Evolutionary conservation across 1,284 basidiomycete genomes (phyloP).

Genomic region (Ustilago esculenta): DNA sequence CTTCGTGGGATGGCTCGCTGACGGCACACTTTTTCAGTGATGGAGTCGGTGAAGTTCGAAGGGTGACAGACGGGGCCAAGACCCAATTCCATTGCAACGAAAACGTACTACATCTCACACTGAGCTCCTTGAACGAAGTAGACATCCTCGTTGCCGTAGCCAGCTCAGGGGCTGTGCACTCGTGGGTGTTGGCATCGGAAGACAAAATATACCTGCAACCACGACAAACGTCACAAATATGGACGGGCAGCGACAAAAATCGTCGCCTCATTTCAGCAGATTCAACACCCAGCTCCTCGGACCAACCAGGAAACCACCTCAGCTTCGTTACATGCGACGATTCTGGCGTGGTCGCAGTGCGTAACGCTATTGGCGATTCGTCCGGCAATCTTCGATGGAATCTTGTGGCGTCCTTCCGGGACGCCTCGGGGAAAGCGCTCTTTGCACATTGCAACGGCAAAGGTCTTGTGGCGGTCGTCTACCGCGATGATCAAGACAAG

Average conservation of each 20-base stretch:
- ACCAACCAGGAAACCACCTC: neutral
- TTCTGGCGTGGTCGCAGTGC: slow-evolving; percentile 9
- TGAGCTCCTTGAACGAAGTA: neutral
- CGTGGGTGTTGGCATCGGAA: slow-evolving; percentile 10
- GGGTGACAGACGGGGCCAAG: slow-evolving; percentile 1
- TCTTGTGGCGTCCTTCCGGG: neutral
- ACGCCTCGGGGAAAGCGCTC: neutral
- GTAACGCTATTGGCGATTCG: neutral
- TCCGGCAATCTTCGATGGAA: slow-evolving; percentile 8
- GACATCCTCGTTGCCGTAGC: slow-evolving; percentile 8
- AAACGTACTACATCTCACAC: slow-evolving; percentile 6
- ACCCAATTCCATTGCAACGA: slow-evolving; percentile 7
- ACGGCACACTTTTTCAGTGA: slow-evolving; percentile 1
- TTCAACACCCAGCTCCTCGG: neutral
- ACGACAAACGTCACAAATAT: neutral
- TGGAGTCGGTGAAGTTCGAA: slow-evolving; percentile 6
- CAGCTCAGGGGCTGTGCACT: slow-evolving; percentile 1
- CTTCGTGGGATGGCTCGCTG: slow-evolving; percentile 14
- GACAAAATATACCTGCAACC: neutral
- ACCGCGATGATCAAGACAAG: slow-evolving; percentile 4
- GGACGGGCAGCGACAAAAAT: neutral
- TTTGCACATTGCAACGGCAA: slow-evolving; percentile 4
- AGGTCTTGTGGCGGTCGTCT: slow-evolving; percentile 20
- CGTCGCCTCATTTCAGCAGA: slow-evolving; percentile 10
- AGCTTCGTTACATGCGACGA: slow-evolving; percentile 12